These are phyloP conservation scores for Sporisorium reilianum DNA, from an alignment of 1,284 basidiomycete genomes.

Conservation along the genomic window DNA sequence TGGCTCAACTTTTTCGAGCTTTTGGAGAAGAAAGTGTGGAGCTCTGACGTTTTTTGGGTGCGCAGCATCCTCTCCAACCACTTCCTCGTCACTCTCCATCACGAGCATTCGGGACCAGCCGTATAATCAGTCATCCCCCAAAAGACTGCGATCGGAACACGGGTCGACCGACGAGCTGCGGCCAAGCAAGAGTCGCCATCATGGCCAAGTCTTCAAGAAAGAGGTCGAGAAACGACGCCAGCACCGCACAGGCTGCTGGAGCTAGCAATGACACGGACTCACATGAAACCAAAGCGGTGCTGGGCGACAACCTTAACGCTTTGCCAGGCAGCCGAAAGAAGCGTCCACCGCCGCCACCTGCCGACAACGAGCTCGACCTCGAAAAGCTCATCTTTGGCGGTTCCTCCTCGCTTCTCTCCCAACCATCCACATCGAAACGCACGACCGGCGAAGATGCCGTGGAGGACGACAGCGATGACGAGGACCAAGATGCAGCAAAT, in stretches of 20 bases:
- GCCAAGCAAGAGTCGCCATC: conserved; percentile 1
- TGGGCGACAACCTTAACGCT: conserved; percentile 22
- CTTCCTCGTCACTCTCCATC: background rate
- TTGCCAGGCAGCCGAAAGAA: conserved; percentile 42
- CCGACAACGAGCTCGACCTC: conserved; percentile 44
- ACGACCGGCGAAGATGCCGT: conserved; percentile 18
- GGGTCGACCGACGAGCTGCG: background rate
- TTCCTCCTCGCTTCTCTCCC: conserved; percentile 36
- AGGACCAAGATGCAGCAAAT: conserved; percentile 15
- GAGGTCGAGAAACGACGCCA: conserved; percentile 35
- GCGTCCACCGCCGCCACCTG: conserved; percentile 41
- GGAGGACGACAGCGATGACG: conserved; percentile 18
- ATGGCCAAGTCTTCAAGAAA: conserved; percentile 34
- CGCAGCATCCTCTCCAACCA: background rate
- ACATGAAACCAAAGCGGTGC: conserved; percentile 7
- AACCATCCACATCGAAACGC: conserved; percentile 14
- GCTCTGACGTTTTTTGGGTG: background rate
- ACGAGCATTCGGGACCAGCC: background rate
- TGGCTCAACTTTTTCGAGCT: conserved; percentile 9
- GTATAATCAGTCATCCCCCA: too few species aligned
- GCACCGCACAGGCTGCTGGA: conserved; percentile 1
- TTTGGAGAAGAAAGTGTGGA: background rate
- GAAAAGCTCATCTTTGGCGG: conserved; percentile 55
- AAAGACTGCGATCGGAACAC: background rate
- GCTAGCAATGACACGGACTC: background rate